Evolutionary conservation across 352 stramenopile species (phyloP), one percentile per base, ranked within the genome.

Genomic region (Pythium folliculosum): DNA sequence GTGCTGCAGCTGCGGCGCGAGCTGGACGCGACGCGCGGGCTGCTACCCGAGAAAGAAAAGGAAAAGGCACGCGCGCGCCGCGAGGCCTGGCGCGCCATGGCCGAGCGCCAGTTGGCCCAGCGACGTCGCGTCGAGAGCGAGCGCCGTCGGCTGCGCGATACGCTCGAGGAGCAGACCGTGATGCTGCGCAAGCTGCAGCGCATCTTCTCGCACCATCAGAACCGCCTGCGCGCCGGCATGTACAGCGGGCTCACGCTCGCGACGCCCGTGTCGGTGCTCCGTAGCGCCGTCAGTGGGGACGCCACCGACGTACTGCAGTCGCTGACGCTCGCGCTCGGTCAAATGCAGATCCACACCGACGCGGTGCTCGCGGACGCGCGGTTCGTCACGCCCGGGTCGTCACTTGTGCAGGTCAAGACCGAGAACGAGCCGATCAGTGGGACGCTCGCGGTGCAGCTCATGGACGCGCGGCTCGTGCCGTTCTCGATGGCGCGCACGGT

Each of bases 381-480:
- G 21, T 54, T 54, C 40, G 40, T 19, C 19, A 35, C n/a, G 53
- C 19, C 32, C 22, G 21, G 13, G n/a, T 49, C 53, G 49, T 22
- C 23, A 30, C n/a, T 35, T n/a, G 21, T n/a, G 12, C 32, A 60
- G 5, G 7, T 40, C 32, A 48, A 32, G 53, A 23, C 53, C 35
- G 9, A 27, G 32, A 48, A 32, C 32, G n/a, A 56, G 25, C 49
- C 49, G 32, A 13, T 54, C 48, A 35, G 12, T 54, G 21, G 25
- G 48, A 54, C 21, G 48, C 38, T 61, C 6, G 25, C 38, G 5
- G 32, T 61, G 9, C 23, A 61, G 38, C 19, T 50, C n/a, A 21
- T 51, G 21, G 54, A 61, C 21, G 10, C 54, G 19, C 54, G 54
- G 7, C 16, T 60, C 14, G 21, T 60, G 23, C 54, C 54, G 35